A percentile compares a stretch with the other conserved stretches of the same genome.
These are phyloP conservation scores for Suillus subaureus DNA, from an alignment of 768 basidiomycete genomes.

Conservation along the genomic window DNA sequence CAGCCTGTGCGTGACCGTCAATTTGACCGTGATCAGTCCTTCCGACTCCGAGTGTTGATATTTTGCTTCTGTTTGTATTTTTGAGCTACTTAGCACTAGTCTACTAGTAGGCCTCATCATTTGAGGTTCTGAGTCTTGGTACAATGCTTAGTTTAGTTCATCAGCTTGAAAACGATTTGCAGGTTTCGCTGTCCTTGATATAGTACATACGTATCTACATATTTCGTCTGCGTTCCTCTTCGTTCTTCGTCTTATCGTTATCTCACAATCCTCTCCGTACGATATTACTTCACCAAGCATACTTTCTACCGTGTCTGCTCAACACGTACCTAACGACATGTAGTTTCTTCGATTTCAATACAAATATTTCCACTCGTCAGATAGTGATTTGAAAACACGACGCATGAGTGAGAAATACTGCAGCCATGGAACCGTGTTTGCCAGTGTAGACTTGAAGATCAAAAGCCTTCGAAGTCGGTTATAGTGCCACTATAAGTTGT, in stretches of 20 bases:
- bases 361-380: background rate
- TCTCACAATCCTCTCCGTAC: background rate
- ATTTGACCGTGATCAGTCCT: too few species aligned
- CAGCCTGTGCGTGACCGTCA: too few species aligned
- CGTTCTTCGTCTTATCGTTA: background rate
- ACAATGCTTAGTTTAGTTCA: background rate
- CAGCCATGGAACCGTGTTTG: background rate
- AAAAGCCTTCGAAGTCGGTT: background rate
- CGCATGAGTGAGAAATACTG: background rate
- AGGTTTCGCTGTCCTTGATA: background rate
- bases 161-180: background rate
- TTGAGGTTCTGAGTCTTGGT: too few species aligned
- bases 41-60: too few species aligned
- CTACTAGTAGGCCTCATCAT: too few species aligned
- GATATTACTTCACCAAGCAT: background rate
- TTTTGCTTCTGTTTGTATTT: too few species aligned
- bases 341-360: background rate
- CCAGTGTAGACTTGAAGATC: background rate
- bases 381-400: background rate
- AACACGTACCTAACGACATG: background rate
- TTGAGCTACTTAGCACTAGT: too few species aligned
- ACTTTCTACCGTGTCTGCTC: background rate
- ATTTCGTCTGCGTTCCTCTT: too few species aligned
- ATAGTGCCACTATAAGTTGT: background rate
- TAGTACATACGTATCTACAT: background rate